A percentile compares a stretch with the other conserved stretches of the same genome.
phyloP scores from a whole-genome alignment of 1,284 basidiomycete species.

The Leccinum insigne region DNA sequence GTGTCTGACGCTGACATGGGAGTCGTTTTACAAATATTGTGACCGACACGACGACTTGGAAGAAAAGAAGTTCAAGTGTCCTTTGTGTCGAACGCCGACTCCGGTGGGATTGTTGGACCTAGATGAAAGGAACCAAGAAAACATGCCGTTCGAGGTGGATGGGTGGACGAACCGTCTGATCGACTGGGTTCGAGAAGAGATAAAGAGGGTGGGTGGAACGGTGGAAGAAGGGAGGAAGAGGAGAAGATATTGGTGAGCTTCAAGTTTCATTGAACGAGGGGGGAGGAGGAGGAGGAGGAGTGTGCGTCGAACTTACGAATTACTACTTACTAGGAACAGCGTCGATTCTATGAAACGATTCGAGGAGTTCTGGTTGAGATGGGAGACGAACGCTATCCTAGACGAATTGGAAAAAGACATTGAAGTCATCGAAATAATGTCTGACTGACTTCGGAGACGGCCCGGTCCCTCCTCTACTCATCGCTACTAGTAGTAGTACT shows the following conservation, averaged over 20 bases:
- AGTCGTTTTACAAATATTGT: neutral
- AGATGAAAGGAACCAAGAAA: neutral
- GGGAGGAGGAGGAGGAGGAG: no score
- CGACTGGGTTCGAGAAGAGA: neutral
- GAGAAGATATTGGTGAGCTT: neutral
- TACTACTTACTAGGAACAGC: neutral
- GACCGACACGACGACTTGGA: neutral
- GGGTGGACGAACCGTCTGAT: neutral
- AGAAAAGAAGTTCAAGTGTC: neutral
- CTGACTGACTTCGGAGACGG: neutral
- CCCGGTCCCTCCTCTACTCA: no score
- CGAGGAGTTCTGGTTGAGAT: neutral
- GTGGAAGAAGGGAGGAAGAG: neutral
- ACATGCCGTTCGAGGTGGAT: neutral
- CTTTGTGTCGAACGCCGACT: neutral
- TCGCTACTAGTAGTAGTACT: no score
- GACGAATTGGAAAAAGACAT: neutral
- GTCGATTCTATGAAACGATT: neutral
- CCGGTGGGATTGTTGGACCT: neutral
- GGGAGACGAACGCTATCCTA: neutral
- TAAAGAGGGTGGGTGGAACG: neutral
- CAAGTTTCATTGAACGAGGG: no score
- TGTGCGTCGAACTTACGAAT: no score
- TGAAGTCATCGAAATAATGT: neutral
- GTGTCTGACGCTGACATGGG: neutral